These are phyloP conservation scores for Microstegium vimineum DNA, from an alignment of 176 grass and related monocot species.

Conservation along the genomic window DNA sequence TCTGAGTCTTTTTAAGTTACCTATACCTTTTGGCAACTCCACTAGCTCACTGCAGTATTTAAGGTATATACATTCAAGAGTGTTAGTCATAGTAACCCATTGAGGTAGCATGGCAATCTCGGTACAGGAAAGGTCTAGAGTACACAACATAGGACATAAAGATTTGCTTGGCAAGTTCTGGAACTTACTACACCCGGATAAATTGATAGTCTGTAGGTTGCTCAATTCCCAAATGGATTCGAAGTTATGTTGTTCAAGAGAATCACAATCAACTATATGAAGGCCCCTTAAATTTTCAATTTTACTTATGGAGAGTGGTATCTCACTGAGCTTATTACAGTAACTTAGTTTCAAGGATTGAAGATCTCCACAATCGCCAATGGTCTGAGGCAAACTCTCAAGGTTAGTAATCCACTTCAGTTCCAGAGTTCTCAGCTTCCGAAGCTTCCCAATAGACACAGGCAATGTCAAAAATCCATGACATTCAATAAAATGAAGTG, in stretches of 20 bases:
- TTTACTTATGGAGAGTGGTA: neutral
- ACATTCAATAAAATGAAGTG: neutral
- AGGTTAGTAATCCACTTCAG: neutral
- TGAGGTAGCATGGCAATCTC: no score
- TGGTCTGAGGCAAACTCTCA: neutral
- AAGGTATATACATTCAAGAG: no score
- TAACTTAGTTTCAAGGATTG: neutral
- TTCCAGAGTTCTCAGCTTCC: constrained; percentile 9
- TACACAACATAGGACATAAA: neutral
- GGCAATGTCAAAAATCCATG: neutral
- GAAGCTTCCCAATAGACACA: neutral
- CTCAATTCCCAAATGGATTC: neutral
- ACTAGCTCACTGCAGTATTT: no score
- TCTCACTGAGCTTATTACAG: neutral
- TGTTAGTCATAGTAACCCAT: no score
- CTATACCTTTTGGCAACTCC: no score
- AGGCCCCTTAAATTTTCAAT: neutral
- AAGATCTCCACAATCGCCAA: neutral
- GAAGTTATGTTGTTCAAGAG: neutral
- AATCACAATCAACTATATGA: neutral
- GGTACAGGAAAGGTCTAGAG: neutral
- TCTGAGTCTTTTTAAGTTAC: no score
- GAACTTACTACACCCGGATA: neutral
- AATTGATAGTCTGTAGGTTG: no score
- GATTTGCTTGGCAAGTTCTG: neutral